Evolutionary conservation across 176 grass and related monocot species (phyloP).

Genomic region (Hordeum vulgare): DNA sequence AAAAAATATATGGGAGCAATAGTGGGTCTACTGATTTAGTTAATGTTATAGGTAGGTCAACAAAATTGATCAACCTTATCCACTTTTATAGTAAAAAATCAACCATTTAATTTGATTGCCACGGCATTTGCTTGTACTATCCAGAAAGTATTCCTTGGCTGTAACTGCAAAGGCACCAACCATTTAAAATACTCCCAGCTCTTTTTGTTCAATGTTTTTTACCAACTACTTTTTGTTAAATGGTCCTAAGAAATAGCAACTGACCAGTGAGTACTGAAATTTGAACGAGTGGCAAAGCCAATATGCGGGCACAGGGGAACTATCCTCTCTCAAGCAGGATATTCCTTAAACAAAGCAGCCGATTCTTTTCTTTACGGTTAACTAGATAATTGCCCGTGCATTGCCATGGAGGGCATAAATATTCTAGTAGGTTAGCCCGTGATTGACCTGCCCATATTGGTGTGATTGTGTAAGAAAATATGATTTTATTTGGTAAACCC

Average conservation of each 20-base stretch:
- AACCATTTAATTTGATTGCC: too few species aligned
- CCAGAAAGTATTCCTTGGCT: not conserved
- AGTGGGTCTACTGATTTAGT: not conserved
- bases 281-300: not conserved
- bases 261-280: not conserved
- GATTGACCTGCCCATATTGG: too few species aligned
- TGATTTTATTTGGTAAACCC: too few species aligned
- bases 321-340: not conserved
- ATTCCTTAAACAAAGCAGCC: not conserved
- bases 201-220: not conserved
- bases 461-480: too few species aligned
- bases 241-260: not conserved
- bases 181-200: not conserved
- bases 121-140: not conserved
- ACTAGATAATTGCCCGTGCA: too few species aligned
- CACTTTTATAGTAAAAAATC: not conserved
- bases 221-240: not conserved
- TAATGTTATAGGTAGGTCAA: not conserved
- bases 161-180: too few species aligned
- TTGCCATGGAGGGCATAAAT: too few species aligned
- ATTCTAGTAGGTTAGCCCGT: too few species aligned
- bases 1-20: not conserved
- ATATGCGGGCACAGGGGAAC: not conserved
- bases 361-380: not conserved
- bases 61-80: not conserved